Base-by-base conservation (phyloP, 192 early-diverging fungal species). In the Glomus cerebriforme region DNA sequence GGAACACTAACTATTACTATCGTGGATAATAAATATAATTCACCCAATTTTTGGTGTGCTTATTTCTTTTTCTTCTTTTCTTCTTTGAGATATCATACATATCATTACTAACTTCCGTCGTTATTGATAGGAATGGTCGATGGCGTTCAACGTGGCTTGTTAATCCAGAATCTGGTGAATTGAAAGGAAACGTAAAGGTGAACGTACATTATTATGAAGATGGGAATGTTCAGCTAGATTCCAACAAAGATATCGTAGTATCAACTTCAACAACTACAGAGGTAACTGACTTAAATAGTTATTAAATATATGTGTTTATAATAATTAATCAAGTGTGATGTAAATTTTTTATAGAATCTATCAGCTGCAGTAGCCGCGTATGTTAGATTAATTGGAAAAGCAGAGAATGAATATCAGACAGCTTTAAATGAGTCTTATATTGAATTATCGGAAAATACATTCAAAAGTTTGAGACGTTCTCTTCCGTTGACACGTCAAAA, bases 161-260 rank as follows among this genome's bases (percentile, higher is more conserved):
- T 60, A 76, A 91, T 66, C 80, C 88, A n/a, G 86, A 82, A 19
- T 81, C 88, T 0, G 82, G 79, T 43, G 86, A 91, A 59, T 73
- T 97, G 17, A 92, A 88, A 65, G 97, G 96, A 2, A 85, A 82
- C 19, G 80, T 93, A 32, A 91, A 91, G 79, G 93, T 95, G 27
- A 86, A 92, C 59, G 96, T 99, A 22, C 98, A 99, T 80, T 99
- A 99, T 83, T 99, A 96, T 84, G 98, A 99, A 88, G 97, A 99
- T 79, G 98, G 98, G 19, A 99, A 99, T 78, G 97, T 99, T 54
- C 98, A 99, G 84, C 82, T 98, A 59, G 92, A 96, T 71, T 87
- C 93, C 27, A 85, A 88, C 27, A 94, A 95, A 78, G 92, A 94
- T 8, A 82, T 92, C 59, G 86, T 87, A 59, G 74, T 84, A n/a